These are phyloP conservation scores for Phytomonas francai DNA, from an alignment of 208 protist genomes.

Conservation along the genomic window DNA sequence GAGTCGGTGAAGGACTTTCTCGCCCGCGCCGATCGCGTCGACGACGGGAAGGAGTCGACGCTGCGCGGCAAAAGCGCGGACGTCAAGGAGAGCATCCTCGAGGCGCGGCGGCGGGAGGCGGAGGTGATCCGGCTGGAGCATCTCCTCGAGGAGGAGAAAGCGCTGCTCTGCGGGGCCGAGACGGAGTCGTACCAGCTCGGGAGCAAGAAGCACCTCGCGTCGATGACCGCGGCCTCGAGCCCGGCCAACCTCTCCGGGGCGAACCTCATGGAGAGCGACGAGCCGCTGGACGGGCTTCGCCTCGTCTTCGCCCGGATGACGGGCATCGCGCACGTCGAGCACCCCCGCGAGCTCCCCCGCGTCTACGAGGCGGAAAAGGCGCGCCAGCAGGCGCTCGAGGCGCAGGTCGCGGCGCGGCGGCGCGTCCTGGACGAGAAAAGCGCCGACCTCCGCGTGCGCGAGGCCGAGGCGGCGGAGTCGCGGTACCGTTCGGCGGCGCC, in stretches of 20 bases:
- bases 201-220: no score
- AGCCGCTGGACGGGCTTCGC: no score
- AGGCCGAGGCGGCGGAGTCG: neutral
- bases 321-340: neutral
- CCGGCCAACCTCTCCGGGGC: no score
- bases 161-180: constrained; percentile 58
- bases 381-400: neutral
- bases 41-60: constrained; percentile 58
- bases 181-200: no score
- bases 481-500: neutral
- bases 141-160: constrained; percentile 49
- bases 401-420: neutral
- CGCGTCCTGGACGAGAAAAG: no score
- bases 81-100: constrained; percentile 42
- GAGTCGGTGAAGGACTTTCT: constrained; percentile 40
- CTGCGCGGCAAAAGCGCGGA: constrained; percentile 51
- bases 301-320: neutral
- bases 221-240: no score
- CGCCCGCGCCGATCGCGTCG: constrained; percentile 7
- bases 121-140: constrained; percentile 35
- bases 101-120: constrained; percentile 47
- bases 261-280: no score
- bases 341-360: neutral
- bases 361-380: neutral
- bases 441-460: no score